Conservation (phyloP, 176 grass and related monocot genomes). For the Carex kokanica region DNA sequence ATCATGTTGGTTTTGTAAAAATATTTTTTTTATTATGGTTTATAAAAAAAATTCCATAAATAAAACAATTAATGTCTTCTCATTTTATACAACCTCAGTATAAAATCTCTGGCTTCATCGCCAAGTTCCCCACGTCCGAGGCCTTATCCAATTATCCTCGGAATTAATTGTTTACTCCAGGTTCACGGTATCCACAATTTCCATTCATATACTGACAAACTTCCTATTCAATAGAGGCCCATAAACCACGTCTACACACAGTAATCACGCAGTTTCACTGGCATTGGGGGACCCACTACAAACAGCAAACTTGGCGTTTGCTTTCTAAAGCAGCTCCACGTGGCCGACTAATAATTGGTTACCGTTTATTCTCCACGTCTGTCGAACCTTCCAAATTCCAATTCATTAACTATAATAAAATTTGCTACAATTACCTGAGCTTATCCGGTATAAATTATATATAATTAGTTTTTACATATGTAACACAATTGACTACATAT, state of each 20-base stretch:
- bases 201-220: background rate
- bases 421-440: background rate
- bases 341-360: background rate
- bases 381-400: background rate
- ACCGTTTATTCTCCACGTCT: background rate
- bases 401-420: background rate
- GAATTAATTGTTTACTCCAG: background rate
- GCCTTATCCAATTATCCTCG: slow-evolving; percentile 2
- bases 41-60: too few relatives aligned
- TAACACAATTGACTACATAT: background rate
- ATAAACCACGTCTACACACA: background rate
- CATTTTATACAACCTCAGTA: background rate
- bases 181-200: background rate
- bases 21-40: too few relatives aligned
- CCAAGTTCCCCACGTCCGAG: slow-evolving; percentile 4
- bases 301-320: background rate
- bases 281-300: background rate
- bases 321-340: background rate
- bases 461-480: background rate
- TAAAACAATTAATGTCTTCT: background rate
- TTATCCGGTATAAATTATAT: background rate
- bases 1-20: too few relatives aligned
- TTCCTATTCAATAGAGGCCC: background rate
- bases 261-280: background rate
- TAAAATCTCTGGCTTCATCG: background rate